phyloP scores from a whole-genome alignment of 2,329 filamentous ascomycete species.

The Neofusicoccum sp. region DNA sequence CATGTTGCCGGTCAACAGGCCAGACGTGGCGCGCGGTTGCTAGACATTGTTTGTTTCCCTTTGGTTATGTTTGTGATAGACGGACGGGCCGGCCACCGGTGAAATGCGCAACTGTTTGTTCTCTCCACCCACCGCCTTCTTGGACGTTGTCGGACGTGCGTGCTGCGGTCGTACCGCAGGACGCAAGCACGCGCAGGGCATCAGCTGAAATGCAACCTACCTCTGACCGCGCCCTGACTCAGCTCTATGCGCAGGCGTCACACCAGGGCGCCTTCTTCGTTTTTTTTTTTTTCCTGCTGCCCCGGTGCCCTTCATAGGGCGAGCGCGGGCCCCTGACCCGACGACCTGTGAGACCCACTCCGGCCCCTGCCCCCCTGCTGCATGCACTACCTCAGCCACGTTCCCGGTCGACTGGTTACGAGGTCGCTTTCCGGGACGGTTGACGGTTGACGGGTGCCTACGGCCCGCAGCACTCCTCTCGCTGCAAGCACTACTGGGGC shows the following conservation, averaged over 20 bases:
- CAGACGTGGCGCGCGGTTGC: too few species aligned
- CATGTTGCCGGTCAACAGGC: not conserved
- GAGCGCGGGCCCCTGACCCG: not conserved
- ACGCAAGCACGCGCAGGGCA: not conserved
- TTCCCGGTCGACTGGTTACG: not conserved
- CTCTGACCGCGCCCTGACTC: not conserved
- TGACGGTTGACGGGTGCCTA: not conserved
- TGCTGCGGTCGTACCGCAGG: not conserved
- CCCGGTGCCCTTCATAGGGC: not conserved
- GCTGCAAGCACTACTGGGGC: too few species aligned
- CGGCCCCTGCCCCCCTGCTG: not conserved
- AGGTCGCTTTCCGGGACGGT: not conserved
- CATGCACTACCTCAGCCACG: not conserved
- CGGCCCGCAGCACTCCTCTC: not conserved
- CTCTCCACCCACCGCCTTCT: not conserved
- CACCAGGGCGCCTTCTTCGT: too few species aligned
- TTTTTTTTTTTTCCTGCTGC: not conserved
- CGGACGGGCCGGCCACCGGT: not conserved
- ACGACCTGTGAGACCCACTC: not conserved
- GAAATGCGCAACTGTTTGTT: not conserved
- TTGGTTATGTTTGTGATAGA: slow-evolving; percentile 1
- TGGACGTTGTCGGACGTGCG: not conserved
- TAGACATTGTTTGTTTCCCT: not conserved
- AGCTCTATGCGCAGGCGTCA: not conserved
- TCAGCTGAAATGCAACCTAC: not conserved